Evolutionary conservation across 1,139 yeast genomes (phyloP), one percentile per base, ranked within the genome.

Genomic region (Lizanozyma gosingica): DNA sequence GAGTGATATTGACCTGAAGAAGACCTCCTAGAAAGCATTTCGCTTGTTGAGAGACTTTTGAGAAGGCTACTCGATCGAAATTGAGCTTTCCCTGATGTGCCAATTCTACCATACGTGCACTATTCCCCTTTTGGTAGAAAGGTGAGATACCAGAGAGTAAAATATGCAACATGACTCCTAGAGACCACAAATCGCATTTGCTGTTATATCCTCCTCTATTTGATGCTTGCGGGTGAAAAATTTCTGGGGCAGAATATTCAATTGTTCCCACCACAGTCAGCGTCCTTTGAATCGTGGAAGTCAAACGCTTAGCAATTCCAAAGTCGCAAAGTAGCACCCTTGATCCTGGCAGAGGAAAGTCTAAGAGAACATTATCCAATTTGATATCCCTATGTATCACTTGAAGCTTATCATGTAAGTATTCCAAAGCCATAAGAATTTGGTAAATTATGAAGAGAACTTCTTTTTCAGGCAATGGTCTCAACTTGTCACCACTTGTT

Each of bases 111-210:
- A 69, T 67, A 27, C 56, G 54, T 14, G 49, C 49, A 37, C 63
- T 65, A 15, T 62, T 51, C 0, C 71, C 71, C 41, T 66, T 66
- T 2, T 71, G 69, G 49, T 71, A 76, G 50, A 80, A 79, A 3
- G 86, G 85, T 0, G 85, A 78, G 1, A 77, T 63, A 0, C 84
- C 85, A 34, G 75, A 71, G 9, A 66, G 54, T 56, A 80, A 59
- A 15, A 80, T 74, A 55, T 78, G 79, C 3, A 70, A 51, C 17
- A 80, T 69, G 0, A 80, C 70, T 0, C 86, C 87, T 4, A 80
- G 51, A 1, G 86, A 79, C 88, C 87, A 80, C 38, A 77, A 57
- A 54, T 81, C 87, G 50, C 84, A 79, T 49, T 76, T 77, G 34
- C 56, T 61, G 40, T 67, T 72, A 49, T 78, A 79, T 0, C 81